These are phyloP conservation scores for Hypoxylon sp. DNA, from an alignment of 2,329 filamentous ascomycete genomes.

Conservation along the genomic window DNA sequence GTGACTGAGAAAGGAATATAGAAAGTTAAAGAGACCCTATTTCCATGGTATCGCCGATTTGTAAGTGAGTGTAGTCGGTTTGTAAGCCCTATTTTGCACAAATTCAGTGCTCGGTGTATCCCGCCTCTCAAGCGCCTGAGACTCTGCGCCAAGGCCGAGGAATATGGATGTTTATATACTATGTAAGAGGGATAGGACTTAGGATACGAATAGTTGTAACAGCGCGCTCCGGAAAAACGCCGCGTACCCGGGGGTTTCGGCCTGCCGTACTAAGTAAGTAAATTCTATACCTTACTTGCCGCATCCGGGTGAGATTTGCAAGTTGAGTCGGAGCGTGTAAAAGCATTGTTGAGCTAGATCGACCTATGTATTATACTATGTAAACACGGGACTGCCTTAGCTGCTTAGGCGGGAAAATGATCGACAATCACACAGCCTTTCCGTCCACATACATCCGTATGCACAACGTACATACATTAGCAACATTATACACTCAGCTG, in stretches of 20 bases:
- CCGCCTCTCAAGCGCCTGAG: slow-evolving; percentile 2
- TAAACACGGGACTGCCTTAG: slow-evolving; percentile 20
- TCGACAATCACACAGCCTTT: slow-evolving; percentile 35
- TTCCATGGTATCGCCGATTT: slow-evolving; percentile 4
- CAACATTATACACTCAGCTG: slow-evolving; percentile 4
- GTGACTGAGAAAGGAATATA: not conserved
- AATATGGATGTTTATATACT: not conserved
- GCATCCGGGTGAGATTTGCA: slow-evolving; percentile 35
- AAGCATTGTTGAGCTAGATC: slow-evolving; percentile 23
- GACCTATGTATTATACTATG: slow-evolving; percentile 4
- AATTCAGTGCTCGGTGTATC: slow-evolving; percentile 9
- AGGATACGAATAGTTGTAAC: slow-evolving; percentile 10
- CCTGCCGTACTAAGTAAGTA: slow-evolving; percentile 34
- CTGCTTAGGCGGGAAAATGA: slow-evolving; percentile 26
- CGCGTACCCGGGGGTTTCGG: slow-evolving; percentile 23
- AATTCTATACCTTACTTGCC: slow-evolving; percentile 29
- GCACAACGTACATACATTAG: slow-evolving; percentile 3
- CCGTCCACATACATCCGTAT: slow-evolving; percentile 4
- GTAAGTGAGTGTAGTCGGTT: slow-evolving; percentile 5
- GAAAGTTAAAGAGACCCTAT: not conserved
- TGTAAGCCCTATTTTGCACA: slow-evolving; percentile 1
- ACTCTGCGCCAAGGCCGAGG: slow-evolving; percentile 1
- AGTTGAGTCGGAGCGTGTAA: slow-evolving; percentile 16
- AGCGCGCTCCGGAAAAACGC: slow-evolving; percentile 33
- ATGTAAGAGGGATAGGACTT: slow-evolving; percentile 1